Evolutionary conservation across 2,329 filamentous ascomycete species (phyloP).

Genomic region (Botrytis byssoidea): DNA sequence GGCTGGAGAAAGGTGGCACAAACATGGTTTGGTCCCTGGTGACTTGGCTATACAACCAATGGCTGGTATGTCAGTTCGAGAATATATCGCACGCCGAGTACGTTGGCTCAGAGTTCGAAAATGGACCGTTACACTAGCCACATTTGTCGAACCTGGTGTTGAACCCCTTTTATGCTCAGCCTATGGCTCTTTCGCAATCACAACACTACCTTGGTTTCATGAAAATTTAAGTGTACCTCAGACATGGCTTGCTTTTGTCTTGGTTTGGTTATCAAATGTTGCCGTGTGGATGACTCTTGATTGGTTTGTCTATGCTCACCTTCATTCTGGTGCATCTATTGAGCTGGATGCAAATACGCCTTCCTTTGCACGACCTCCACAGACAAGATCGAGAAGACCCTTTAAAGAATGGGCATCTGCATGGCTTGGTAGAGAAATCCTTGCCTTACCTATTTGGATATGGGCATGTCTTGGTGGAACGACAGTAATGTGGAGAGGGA

Average conservation of each 20-base stretch:
- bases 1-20: slow-evolving; percentile 53
- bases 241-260: slow-evolving; percentile 65
- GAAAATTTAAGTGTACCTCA: slow-evolving; percentile 52
- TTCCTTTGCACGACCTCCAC: slow-evolving; percentile 67
- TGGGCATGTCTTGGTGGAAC: slow-evolving; percentile 88
- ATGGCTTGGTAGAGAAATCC: slow-evolving; percentile 79
- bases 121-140: slow-evolving; percentile 86
- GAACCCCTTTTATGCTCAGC: slow-evolving; percentile 82
- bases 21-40: slow-evolving; percentile 80
- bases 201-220: slow-evolving; percentile 66
- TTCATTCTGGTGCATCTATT: slow-evolving; percentile 72
- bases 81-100: slow-evolving; percentile 78
- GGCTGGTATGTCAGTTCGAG: slow-evolving; percentile 70
- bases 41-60: slow-evolving; percentile 91
- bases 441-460: slow-evolving; percentile 86
- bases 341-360: slow-evolving; percentile 73
- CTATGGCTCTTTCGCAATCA: slow-evolving; percentile 76
- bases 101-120: slow-evolving; percentile 93
- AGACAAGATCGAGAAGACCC: slow-evolving; percentile 48
- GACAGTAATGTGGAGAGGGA: slow-evolving; percentile 84
- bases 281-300: slow-evolving; percentile 72
- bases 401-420: slow-evolving; percentile 73
- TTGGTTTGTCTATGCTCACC: slow-evolving; percentile 66
- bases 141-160: slow-evolving; percentile 87
- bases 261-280: slow-evolving; percentile 66